These are phyloP conservation scores for Sphagnum contortum DNA, from an alignment of 225 moss, liverwort and hornwort genomes.

Conservation along the genomic window DNA sequence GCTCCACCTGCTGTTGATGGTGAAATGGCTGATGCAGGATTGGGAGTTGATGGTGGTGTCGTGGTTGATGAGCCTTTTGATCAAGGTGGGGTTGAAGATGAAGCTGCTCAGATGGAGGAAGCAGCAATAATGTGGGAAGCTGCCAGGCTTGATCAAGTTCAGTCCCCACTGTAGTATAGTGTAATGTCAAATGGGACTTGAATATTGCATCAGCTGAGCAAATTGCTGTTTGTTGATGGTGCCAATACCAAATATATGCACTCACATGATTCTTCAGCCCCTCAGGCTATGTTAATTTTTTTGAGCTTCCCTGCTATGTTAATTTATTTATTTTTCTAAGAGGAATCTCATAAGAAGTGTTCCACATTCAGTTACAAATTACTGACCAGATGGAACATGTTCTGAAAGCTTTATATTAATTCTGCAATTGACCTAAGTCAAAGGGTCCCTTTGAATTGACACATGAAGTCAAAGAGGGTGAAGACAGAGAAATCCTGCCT, in stretches of 20 bases:
- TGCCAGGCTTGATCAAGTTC: conserved; percentile 1
- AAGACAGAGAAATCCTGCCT: neutral
- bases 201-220: neutral
- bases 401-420: too few relatives aligned
- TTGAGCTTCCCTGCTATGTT: neutral
- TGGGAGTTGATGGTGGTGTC: neutral
- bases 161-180: neutral
- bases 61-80: neutral
- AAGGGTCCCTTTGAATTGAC: too few relatives aligned
- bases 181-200: neutral
- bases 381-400: too few relatives aligned
- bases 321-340: neutral
- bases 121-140: conserved; percentile 13
- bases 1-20: neutral
- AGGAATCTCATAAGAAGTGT: neutral
- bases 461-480: neutral
- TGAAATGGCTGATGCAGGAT: too few relatives aligned
- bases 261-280: too few relatives aligned
- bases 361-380: too few relatives aligned
- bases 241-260: too few relatives aligned
- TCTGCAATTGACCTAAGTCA: too few relatives aligned
- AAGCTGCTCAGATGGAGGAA: conserved; percentile 22
- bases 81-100: conserved; percentile 4
- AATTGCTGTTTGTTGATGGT: too few relatives aligned
- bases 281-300: too few relatives aligned